Conservation (phyloP, 2,329 filamentous ascomycete species). For the Hypocreales sp. region DNA sequence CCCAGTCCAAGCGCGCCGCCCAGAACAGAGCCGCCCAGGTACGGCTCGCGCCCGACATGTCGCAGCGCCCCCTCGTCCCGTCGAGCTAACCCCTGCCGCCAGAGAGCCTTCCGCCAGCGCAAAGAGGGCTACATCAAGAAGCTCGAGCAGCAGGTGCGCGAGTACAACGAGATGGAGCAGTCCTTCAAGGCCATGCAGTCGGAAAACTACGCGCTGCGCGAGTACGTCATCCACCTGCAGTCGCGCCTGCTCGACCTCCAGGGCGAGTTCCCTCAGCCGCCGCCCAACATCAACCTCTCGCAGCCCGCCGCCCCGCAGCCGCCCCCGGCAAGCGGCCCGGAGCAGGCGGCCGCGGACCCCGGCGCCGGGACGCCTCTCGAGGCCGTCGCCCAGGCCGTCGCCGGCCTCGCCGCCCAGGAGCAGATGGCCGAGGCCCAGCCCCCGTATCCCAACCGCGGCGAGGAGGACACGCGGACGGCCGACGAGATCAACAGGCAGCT, state of each 20-base stretch:
- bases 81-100: conserved; percentile 1
- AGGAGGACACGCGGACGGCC: conserved; percentile 28
- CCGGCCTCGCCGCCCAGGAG: conserved; percentile 25
- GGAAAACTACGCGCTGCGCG: conserved; percentile 81
- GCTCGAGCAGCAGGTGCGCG: conserved; percentile 82
- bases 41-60: conserved; percentile 10
- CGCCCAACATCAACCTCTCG: conserved; percentile 58
- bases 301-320: conserved; percentile 11
- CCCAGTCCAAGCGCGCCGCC: conserved; percentile 87
- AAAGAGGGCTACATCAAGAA: conserved; percentile 99
- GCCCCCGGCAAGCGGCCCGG: conserved; percentile 9
- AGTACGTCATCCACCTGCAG: conserved; percentile 87
- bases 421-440: conserved; percentile 20
- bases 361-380: conserved; percentile 25
- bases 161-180: conserved; percentile 60
- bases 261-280: conserved; percentile 72
- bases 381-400: conserved; percentile 33
- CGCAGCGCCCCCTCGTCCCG: background rate
- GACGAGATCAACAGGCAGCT: conserved; percentile 41
- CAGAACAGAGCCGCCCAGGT: conserved; percentile 97
- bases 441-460: conserved; percentile 15
- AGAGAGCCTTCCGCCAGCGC: conserved; percentile 93
- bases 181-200: conserved; percentile 66
- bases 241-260: conserved; percentile 70
- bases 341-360: conserved; percentile 10